phyloP scores from a whole-genome alignment of 139 green algal species.

The Microglena sp. region DNA sequence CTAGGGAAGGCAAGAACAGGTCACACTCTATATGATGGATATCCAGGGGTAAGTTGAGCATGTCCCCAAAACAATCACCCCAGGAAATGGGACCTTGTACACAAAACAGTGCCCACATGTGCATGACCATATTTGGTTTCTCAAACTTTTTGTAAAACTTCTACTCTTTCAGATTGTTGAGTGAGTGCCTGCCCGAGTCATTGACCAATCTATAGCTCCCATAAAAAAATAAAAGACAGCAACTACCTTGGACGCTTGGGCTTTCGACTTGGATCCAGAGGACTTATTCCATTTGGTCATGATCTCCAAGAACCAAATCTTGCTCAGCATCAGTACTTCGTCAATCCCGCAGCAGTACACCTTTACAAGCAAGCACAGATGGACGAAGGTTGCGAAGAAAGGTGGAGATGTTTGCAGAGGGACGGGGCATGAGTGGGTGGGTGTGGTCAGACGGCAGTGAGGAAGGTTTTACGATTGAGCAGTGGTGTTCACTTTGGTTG shows the following conservation, averaged over 20 bases:
- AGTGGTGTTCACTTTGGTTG: too few species aligned
- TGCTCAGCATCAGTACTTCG: conserved; percentile 15
- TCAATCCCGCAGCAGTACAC: conserved; percentile 10
- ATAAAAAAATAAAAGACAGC: not conserved
- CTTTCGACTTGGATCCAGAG: not conserved
- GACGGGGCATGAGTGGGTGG: too few species aligned
- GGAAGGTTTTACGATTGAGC: too few species aligned
- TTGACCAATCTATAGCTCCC: too few species aligned
- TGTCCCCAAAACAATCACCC: too few species aligned
- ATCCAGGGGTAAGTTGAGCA: too few species aligned
- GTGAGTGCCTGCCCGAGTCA: conserved; percentile 1
- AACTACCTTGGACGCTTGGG: not conserved
- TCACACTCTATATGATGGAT: too few species aligned
- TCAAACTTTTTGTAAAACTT: not conserved
- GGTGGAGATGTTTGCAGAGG: too few species aligned
- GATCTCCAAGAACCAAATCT: not conserved
- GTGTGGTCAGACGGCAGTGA: too few species aligned
- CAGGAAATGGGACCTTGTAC: too few species aligned
- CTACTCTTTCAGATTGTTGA: not conserved
- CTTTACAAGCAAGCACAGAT: not conserved
- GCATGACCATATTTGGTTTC: not conserved
- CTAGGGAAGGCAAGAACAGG: too few species aligned
- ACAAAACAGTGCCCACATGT: not conserved
- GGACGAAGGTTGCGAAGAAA: not conserved
- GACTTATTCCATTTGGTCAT: conserved; percentile 7